Evolutionary conservation across 2,329 filamentous ascomycete species (phyloP), one percentile per base, ranked within the genome.

Genomic region (Fusarium marasasianum): DNA sequence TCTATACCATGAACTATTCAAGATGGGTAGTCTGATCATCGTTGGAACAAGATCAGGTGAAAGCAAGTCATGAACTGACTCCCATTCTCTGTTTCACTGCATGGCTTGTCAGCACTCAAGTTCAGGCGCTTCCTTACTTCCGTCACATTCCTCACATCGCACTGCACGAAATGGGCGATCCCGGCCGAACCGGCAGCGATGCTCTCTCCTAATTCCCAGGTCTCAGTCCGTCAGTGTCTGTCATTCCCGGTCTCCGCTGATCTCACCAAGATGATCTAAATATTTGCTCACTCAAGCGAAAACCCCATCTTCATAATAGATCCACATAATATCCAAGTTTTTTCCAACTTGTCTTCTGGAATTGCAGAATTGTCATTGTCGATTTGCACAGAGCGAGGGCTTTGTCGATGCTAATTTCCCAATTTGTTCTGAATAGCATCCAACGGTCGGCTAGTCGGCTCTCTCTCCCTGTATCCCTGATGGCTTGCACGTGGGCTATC

Each of bases 241-340:
- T 61, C 55, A 56, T 54, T 67, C 51, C 54, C 31, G n/a, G 48
- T 43, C 48, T 62, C 69, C 70, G 57, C 44, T 71, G 38, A 67
- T 71, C 62, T 53, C 58, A 56, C 45, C 33, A 38, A 43, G 55
- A 54, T 62, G 56, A 57, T 63, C 40, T 14, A 45, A 67, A 59
- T 71, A 48, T 59, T 67, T 62, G 53, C 69, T 67, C 62, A 66
- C 37, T n/a, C 38, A 50, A 65, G 55, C 44, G 53, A 47, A 71
- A 53, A 47, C 31, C 18, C 55, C 69, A 44, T 56, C 64, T 63
- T 61, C 66, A 66, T 57, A 61, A 38, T 18, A 48, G 63, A n/a
- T 72, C 72, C 68, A 74, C 71, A 63, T 62, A 57, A 68, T 62
- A 50, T 66, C 72, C 72, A 62, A 57, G 58, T 72, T 74, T 72